Base-by-base conservation (phyloP, 495 filamentous ascomycete species). In the Xanthoparmelia taractica region DNA sequence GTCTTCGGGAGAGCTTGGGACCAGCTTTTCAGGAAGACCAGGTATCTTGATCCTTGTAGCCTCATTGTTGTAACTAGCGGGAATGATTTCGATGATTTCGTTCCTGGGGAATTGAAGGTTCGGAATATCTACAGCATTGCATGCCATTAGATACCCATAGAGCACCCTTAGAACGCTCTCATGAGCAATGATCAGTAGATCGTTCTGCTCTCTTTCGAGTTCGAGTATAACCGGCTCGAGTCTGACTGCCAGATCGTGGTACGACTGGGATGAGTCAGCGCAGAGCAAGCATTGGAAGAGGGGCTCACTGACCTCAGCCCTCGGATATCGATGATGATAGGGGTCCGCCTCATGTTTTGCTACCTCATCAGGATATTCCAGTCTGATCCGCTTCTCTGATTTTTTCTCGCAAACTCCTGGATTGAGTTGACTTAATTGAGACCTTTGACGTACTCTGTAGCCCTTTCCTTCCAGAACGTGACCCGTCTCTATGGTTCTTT, bases 191-290 rank as follows among this genome's bases (percentile, higher is more conserved):
- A 99, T 96, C 36, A 99, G 79, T 45, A 99, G 80, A 74, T 99
- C 95, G 63, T 95, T 96, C 71, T 96, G 89, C 73, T 99, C 94
- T 40, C 95, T 88, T 75, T 99, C 95, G 5, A 99, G 82, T 74
- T 99, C 95, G 13, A 99, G 83, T 73, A 99, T 99, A 65, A 99
- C 94, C 12, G 95, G 95, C 74, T 99, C 95, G n/a, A 97, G 84
- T 27, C 95, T 89, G 61, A 97, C 94, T 31, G 95, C 95, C 45
- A 99, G 84, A 71, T 99, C 94, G 73, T 99, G 94, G 73, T 99
- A 99, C 29, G 93, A 97, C 91, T 92, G 63, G 48, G 52, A 27
- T n/a, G 59, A 47, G 58, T 70, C 54, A 67, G 69, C 58, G 65
- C 60, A 47, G 31, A 59, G 43, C 37, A 47, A 62, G 37, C 43